These are phyloP conservation scores for Diaporthe batatas DNA, from an alignment of 2,329 filamentous ascomycete species.

Conservation along the genomic window DNA sequence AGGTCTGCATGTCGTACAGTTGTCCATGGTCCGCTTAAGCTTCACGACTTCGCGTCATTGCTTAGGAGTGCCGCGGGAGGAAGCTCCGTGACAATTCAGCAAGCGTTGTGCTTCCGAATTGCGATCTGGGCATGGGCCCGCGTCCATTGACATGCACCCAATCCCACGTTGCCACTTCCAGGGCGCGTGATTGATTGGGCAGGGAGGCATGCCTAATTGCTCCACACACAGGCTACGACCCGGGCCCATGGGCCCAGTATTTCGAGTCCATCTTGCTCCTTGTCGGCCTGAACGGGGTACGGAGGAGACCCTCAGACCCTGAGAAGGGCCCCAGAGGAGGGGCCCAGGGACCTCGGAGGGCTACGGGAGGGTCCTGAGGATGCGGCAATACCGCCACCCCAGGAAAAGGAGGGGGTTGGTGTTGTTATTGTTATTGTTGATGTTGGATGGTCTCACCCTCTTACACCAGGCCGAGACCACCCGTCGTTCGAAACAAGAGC, in stretches of 20 bases:
- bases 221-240: slow-evolving; percentile 11
- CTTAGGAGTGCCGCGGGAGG: slow-evolving; percentile 13
- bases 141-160: slow-evolving; percentile 5
- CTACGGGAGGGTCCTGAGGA: slow-evolving; percentile 3
- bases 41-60: slow-evolving; percentile 28
- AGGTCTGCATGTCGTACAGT: not conserved
- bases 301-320: slow-evolving; percentile 1
- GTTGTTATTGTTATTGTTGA: slow-evolving; percentile 31
- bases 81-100: not conserved
- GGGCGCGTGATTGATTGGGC: slow-evolving; percentile 32
- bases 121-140: slow-evolving; percentile 4
- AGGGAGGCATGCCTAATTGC: slow-evolving; percentile 29
- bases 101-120: slow-evolving; percentile 1
- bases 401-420: slow-evolving; percentile 26
- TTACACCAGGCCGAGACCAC: slow-evolving; percentile 37
- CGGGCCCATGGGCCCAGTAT: slow-evolving; percentile 24
- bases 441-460: slow-evolving; percentile 39
- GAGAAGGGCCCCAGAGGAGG: slow-evolving; percentile 5
- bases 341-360: slow-evolving; percentile 11
- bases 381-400: slow-evolving; percentile 16
- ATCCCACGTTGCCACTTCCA: slow-evolving; percentile 11
- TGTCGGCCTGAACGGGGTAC: not conserved
- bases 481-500: slow-evolving; percentile 25
- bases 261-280: not conserved
- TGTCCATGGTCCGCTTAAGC: not conserved